Evolutionary conservation across 1,284 basidiomycete genomes (phyloP).

Genomic region (Tilletia horrida): DNA sequence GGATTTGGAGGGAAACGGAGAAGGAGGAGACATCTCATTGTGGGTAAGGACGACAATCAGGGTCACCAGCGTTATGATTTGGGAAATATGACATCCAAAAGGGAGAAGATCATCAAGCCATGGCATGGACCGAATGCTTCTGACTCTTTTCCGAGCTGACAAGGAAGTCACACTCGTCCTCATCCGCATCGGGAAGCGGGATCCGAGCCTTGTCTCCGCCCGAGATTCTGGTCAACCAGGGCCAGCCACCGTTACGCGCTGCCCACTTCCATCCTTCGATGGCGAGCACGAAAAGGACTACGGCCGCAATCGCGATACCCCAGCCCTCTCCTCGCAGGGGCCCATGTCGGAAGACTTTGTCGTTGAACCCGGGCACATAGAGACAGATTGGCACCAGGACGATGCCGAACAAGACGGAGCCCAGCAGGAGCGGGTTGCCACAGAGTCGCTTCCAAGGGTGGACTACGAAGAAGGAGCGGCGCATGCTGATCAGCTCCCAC

Average conservation of each 20-base stretch:
- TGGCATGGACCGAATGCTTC: not conserved
- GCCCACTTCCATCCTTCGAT: conserved; percentile 47
- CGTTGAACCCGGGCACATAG: conserved; percentile 48
- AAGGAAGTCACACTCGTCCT: not conserved
- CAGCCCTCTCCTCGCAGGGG: conserved; percentile 40
- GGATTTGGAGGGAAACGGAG: too few species aligned
- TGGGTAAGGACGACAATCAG: too few species aligned
- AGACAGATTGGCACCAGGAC: conserved; percentile 43
- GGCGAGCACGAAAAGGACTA: conserved; percentile 29
- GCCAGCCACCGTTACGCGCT: conserved; percentile 38
- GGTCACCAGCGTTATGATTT: too few species aligned
- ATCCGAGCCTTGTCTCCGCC: conserved; percentile 27
- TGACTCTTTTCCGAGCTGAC: not conserved
- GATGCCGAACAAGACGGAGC: conserved; percentile 40
- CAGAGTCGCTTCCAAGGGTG: conserved; percentile 2
- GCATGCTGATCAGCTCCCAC: conserved; percentile 48
- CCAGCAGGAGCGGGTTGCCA: conserved; percentile 41
- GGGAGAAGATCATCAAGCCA: not conserved
- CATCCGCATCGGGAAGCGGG: not conserved
- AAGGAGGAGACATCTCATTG: too few species aligned
- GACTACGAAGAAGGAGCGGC: conserved; percentile 42
- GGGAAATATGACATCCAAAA: too few species aligned
- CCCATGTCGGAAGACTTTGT: conserved; percentile 41
- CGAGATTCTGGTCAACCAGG: conserved; percentile 42
- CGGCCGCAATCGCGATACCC: conserved; percentile 42